phyloP scores from a whole-genome alignment of 352 stramenopile genomes.

The Blastocystis sp. region DNA sequence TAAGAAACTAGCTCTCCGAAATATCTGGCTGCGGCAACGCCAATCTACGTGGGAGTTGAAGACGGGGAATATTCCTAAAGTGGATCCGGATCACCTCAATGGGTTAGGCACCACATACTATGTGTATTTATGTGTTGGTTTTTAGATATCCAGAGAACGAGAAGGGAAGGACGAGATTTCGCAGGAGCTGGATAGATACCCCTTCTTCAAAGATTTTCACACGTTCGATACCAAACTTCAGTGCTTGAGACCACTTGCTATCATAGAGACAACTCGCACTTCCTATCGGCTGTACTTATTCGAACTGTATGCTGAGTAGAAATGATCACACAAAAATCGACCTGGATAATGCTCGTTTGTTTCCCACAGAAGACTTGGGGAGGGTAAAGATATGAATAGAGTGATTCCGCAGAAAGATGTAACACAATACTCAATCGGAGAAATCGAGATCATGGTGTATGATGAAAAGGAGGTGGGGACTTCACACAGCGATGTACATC shows the following conservation, averaged over 20 bases:
- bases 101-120: conserved; percentile 38
- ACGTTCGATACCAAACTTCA: conserved; percentile 37
- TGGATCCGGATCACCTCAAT: background rate
- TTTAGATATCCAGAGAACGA: background rate
- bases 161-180: conserved; percentile 40
- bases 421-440: background rate
- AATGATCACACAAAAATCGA: conserved; percentile 58
- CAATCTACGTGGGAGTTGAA: conserved; percentile 50
- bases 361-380: background rate
- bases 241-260: background rate
- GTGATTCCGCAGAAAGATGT: background rate
- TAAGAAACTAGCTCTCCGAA: conserved; percentile 3
- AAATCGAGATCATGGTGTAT: conserved; percentile 59
- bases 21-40: conserved; percentile 50
- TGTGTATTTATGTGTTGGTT: background rate
- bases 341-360: conserved; percentile 37
- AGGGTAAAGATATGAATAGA: background rate
- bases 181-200: background rate
- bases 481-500: background rate
- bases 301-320: background rate
- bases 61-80: conserved; percentile 38
- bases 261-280: conserved; percentile 41
- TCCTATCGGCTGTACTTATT: conserved; percentile 8
- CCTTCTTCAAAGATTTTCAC: background rate
- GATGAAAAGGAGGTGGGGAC: background rate